Base-by-base conservation (phyloP, 257 asterid species). In the Capsicum chinense region DNA sequence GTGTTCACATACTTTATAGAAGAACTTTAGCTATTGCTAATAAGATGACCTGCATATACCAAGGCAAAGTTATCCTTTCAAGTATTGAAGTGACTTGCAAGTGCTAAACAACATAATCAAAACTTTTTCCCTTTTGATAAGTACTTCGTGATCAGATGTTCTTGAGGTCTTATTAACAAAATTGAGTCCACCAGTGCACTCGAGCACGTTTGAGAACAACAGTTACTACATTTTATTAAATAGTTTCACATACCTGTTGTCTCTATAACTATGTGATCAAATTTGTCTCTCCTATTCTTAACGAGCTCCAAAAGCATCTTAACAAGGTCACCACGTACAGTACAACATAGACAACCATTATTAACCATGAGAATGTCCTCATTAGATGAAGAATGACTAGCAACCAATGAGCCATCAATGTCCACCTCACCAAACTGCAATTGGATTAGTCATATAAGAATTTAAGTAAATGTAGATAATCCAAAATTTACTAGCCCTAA, bases 381-480 rank as follows among this genome's bases (percentile, higher is more conserved):
- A 71, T 90, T 93, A 12, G 99, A 93, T 17, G 97, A 90, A 54
- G 99, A 91, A 88, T 96, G 99, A 84, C 94, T 94, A 79, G 98
- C 99, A 87, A 94, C 98, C 80, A 96, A 86, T 33, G 98, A 93
- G 87, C 99, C 92, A 87, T 96, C 99, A 48, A 96, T 94, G 87
- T 96, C 99, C 54, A 96, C 98, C 90, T 96, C 98, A 86, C 99
- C 98, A 89, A 96, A 96, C 99, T 96, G 95, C 97, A 90, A 42
- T 50, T 21, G 44, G 47, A 50, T 50, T 13, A 50, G 62, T 50
- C 80, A 74, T 50, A 50, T 21, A 74, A 73, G 50, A 12, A 73
- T 47, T 12, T 21, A 4, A 47, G n/a, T 19, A 21, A n/a, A 73
- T 73, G 60, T 33, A 73, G 60, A 73, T 48, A 73, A 48, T 48